Conservation (phyloP, 176 grass and related monocot species). For the Dendrocalamus sinicus region DNA sequence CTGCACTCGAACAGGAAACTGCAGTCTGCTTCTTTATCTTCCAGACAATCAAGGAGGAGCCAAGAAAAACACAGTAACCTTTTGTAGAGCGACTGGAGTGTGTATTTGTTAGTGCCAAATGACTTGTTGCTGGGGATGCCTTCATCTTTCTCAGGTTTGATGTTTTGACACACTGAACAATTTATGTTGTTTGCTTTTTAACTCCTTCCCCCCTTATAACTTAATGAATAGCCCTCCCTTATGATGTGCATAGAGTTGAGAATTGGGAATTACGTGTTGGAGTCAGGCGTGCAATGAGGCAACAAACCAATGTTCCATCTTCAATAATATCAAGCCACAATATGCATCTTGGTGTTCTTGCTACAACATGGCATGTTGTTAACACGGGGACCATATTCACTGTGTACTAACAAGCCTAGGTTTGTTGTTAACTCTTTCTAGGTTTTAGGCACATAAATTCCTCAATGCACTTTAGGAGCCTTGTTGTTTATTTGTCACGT, state of each 20-base stretch:
- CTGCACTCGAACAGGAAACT: no score
- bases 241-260: slow-evolving; percentile 51
- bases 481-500: no score
- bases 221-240: background rate
- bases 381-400: background rate
- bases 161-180: background rate
- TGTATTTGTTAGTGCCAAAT: slow-evolving; percentile 85
- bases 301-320: slow-evolving; percentile 80
- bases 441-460: no score
- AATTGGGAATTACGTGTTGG: slow-evolving; percentile 68
- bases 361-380: slow-evolving; percentile 84
- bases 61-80: no score
- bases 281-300: slow-evolving; percentile 75
- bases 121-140: slow-evolving; percentile 77
- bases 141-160: slow-evolving; percentile 89
- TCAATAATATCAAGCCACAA: slow-evolving; percentile 88
- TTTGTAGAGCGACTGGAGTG: slow-evolving; percentile 81
- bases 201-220: background rate
- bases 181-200: background rate
- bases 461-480: no score
- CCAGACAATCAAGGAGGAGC: no score
- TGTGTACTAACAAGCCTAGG: no score
- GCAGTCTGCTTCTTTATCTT: no score
- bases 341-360: slow-evolving; percentile 87
- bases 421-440: no score